Evolutionary conservation across 2,329 filamentous ascomycete species (phyloP).

Genomic region (Trichoderma aggressivum): DNA sequence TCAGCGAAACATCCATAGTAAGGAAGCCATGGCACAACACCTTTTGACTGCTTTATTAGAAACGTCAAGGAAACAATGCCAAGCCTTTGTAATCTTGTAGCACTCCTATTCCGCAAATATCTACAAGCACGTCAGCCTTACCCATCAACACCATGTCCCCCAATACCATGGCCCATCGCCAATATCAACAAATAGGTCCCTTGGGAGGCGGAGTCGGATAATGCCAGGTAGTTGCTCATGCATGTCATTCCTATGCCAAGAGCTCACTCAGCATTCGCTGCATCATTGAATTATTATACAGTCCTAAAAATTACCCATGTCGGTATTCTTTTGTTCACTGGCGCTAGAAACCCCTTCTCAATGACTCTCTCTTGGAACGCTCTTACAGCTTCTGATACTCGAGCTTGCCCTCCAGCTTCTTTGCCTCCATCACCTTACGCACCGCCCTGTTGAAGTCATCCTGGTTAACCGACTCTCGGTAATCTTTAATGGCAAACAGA

Average conservation of each 20-base stretch:
- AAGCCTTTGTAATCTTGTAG: background rate
- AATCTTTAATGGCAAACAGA: constrained; percentile 97
- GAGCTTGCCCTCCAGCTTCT: constrained; percentile 97
- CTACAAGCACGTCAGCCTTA: background rate
- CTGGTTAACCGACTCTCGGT: constrained; percentile 92
- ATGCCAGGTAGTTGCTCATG: background rate
- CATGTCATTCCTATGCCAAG: constrained; percentile 26
- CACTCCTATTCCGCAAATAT: background rate
- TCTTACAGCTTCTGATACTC: constrained; percentile 90
- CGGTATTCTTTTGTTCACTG: background rate
- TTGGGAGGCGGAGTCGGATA: background rate
- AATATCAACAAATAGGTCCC: background rate
- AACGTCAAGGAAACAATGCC: background rate
- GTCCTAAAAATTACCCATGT: constrained; percentile 26
- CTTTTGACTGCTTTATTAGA: background rate
- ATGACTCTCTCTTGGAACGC: background rate
- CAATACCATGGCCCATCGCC: background rate
- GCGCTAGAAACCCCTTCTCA: background rate
- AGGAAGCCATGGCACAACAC: background rate
- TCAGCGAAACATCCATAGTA: background rate
- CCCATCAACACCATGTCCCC: background rate
- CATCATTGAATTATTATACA: constrained; percentile 28
- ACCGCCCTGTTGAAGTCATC: constrained; percentile 99
- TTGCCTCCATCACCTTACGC: constrained; percentile 91
- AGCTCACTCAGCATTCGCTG: constrained; percentile 24